These are phyloP conservation scores for Colletotrichum australisinense DNA, from an alignment of 2,329 filamentous ascomycete species.

Conservation along the genomic window DNA sequence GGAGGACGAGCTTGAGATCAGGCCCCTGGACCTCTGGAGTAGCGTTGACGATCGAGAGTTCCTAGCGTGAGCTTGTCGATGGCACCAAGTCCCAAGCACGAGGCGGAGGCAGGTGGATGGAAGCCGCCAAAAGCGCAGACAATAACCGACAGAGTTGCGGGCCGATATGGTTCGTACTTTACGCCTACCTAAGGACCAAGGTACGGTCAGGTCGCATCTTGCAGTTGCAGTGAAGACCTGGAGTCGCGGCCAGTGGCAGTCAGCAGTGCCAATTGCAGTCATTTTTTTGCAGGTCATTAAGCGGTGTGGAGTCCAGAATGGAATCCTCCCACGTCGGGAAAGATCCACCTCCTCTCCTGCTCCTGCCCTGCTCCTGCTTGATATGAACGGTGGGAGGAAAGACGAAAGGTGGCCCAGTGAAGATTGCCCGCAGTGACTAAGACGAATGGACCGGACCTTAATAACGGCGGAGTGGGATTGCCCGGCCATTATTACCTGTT, in stretches of 20 bases:
- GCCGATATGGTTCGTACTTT: conserved; percentile 1
- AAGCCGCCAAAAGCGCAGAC: conserved; percentile 25
- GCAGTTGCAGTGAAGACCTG: not conserved
- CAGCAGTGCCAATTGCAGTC: not conserved
- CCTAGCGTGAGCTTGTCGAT: conserved; percentile 11
- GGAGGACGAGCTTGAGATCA: conserved; percentile 19
- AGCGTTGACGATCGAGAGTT: conserved; percentile 20
- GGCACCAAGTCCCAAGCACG: not conserved
- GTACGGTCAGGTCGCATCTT: not conserved
- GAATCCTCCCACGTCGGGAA: not conserved
- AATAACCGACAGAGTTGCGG: conserved; percentile 7
- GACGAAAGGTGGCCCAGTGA: not conserved
- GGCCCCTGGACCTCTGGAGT: conserved; percentile 19
- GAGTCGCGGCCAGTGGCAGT: not conserved
- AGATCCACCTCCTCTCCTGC: not conserved
- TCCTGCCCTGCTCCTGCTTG: not conserved
- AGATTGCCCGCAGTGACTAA: not conserved
- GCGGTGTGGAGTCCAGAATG: not conserved
- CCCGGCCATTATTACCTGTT: not conserved
- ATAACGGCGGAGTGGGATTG: not conserved
- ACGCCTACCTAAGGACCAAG: too few relatives aligned
- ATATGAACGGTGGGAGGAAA: not conserved
- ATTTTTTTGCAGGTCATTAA: not conserved
- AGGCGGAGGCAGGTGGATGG: not conserved
- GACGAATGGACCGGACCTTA: not conserved